These are phyloP conservation scores for Fusarium armeniacum DNA, from an alignment of 2,329 filamentous ascomycete genomes.

Conservation along the genomic window DNA sequence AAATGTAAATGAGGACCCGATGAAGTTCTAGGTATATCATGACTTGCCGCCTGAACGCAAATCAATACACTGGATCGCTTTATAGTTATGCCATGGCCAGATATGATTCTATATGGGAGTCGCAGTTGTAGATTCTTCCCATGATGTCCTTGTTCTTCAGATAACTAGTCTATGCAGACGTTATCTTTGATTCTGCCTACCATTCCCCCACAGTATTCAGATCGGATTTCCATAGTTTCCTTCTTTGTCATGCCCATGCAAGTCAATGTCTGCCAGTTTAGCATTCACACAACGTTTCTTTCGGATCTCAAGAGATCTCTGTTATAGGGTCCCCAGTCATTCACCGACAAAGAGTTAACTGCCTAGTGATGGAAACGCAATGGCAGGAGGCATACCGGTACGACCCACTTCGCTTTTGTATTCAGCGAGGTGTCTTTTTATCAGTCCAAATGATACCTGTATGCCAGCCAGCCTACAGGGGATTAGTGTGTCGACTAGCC, in stretches of 20 bases:
- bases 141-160: neutral
- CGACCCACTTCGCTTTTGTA: neutral
- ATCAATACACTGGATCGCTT: too few relatives aligned
- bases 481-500: constrained; percentile 1
- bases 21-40: too few relatives aligned
- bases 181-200: neutral
- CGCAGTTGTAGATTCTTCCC: too few relatives aligned
- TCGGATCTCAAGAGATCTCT: neutral
- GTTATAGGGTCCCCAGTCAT: too few relatives aligned
- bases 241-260: too few relatives aligned
- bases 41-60: too few relatives aligned
- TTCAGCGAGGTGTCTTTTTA: neutral
- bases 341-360: neutral
- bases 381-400: neutral
- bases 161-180: neutral
- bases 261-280: neutral
- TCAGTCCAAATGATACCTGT: neutral
- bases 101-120: too few relatives aligned
- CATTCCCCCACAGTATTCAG: neutral
- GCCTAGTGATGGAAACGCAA: neutral
- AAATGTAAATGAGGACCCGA: too few relatives aligned
- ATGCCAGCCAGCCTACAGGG: neutral
- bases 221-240: neutral
- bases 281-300: neutral
- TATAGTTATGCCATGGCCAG: too few relatives aligned